A percentile compares a stretch with the other conserved stretches of the same genome.
phyloP scores from a whole-genome alignment of 2,329 filamentous ascomycete species.

The Botrytis galanthina region DNA sequence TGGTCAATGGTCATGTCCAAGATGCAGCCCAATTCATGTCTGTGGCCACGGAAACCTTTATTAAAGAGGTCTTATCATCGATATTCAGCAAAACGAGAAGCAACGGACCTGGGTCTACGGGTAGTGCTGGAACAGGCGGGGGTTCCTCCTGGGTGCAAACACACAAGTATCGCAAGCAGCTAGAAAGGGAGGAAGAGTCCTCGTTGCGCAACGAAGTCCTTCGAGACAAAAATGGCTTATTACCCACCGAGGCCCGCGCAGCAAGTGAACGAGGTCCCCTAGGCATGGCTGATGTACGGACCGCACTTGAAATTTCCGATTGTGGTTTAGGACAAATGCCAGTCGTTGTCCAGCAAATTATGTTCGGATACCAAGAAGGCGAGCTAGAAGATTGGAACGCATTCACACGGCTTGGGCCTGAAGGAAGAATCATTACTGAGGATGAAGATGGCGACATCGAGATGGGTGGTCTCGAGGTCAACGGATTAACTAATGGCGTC shows the following conservation, averaged over 20 bases:
- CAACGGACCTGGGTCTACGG: slow-evolving; percentile 62
- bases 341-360: slow-evolving; percentile 66
- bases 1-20: slow-evolving; percentile 55
- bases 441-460: slow-evolving; percentile 40
- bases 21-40: slow-evolving; percentile 65
- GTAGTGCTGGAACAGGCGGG: slow-evolving; percentile 60
- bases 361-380: slow-evolving; percentile 70
- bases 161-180: slow-evolving; percentile 69
- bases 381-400: slow-evolving; percentile 68
- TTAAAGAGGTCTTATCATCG: slow-evolving; percentile 63
- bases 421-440: slow-evolving; percentile 38
- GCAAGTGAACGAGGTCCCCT: slow-evolving; percentile 69
- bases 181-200: slow-evolving; percentile 72
- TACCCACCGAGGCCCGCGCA: slow-evolving; percentile 79
- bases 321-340: slow-evolving; percentile 76
- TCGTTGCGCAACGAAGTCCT: slow-evolving; percentile 70
- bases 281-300: slow-evolving; percentile 72
- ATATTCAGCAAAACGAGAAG: slow-evolving; percentile 63
- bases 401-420: slow-evolving; percentile 46
- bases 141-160: slow-evolving; percentile 75
- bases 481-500: slow-evolving; percentile 33
- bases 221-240: slow-evolving; percentile 71
- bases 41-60: slow-evolving; percentile 63
- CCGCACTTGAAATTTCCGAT: slow-evolving; percentile 74
- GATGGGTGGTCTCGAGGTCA: slow-evolving; percentile 40